Evolutionary conservation across 2,329 filamentous ascomycete genomes (phyloP).

Genomic region (Cercospora sp.): DNA sequence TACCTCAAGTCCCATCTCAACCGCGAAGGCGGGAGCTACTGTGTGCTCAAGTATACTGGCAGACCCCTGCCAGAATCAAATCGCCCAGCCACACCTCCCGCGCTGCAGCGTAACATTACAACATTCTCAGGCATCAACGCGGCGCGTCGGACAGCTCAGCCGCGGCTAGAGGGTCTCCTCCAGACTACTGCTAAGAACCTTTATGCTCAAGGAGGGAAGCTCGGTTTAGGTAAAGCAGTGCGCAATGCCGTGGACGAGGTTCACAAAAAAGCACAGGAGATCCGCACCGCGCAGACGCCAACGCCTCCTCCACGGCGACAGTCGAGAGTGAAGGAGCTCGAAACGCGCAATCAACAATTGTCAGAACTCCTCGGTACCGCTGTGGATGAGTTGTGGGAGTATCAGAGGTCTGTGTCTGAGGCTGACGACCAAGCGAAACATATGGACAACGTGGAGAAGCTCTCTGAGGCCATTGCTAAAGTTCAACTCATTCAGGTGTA

Average conservation of each 20-base stretch:
- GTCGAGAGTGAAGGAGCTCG: slow-evolving; percentile 53
- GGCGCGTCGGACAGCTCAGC: slow-evolving; percentile 43
- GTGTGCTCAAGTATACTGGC: slow-evolving; percentile 70
- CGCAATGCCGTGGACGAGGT: slow-evolving; percentile 81
- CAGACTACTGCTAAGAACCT: slow-evolving; percentile 76
- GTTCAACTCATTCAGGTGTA: slow-evolving; percentile 55
- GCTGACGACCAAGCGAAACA: slow-evolving; percentile 35
- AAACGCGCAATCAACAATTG: slow-evolving; percentile 66
- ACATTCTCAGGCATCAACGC: slow-evolving; percentile 35
- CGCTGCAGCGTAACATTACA: slow-evolving; percentile 38
- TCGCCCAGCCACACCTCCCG: slow-evolving; percentile 37
- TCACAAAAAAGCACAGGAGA: slow-evolving; percentile 69
- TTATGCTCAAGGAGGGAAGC: slow-evolving; percentile 69
- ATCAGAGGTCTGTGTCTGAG: slow-evolving; percentile 52
- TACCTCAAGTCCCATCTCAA: slow-evolving; percentile 68
- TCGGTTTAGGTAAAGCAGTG: slow-evolving; percentile 77
- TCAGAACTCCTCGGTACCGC: slow-evolving; percentile 68
- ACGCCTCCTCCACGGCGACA: slow-evolving; percentile 40
- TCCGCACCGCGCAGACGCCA: slow-evolving; percentile 52
- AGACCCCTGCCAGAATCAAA: slow-evolving; percentile 40
- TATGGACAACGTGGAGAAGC: slow-evolving; percentile 41
- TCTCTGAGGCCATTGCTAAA: slow-evolving; percentile 52
- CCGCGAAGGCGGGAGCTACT: slow-evolving; percentile 59
- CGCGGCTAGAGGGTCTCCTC: slow-evolving; percentile 64
- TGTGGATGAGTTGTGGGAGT: slow-evolving; percentile 61